Percentiles rank a stretch among this genome's conserved stretches.
Conservation (phyloP, 2,329 filamentous ascomycete species). For the Phialophora tarda region DNA sequence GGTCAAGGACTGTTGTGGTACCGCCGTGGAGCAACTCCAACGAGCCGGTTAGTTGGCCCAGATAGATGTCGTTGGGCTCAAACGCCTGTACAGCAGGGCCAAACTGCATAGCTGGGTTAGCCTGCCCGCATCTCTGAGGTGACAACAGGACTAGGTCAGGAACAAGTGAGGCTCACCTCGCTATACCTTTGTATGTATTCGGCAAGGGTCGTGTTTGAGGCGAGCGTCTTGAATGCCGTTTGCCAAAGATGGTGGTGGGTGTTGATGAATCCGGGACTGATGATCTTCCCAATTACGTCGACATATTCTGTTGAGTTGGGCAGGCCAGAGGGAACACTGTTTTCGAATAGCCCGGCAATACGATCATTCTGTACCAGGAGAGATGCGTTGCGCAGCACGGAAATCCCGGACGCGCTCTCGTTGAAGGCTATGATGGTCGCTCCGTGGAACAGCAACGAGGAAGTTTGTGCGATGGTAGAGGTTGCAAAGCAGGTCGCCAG, state of each 20-base stretch:
- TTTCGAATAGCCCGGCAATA: background rate
- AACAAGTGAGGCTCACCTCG: background rate
- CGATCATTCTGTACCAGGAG: background rate
- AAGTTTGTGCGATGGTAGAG: background rate
- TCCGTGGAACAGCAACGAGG: background rate
- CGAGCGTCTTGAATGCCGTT: slow-evolving; percentile 59
- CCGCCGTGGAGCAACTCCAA: slow-evolving; percentile 21
- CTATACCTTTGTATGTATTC: slow-evolving; percentile 56
- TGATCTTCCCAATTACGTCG: slow-evolving; percentile 44
- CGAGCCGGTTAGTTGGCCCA: slow-evolving; percentile 40
- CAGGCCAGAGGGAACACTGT: background rate
- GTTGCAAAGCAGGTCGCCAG: background rate
- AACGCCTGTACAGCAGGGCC: slow-evolving; percentile 40
- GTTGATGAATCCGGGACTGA: slow-evolving; percentile 42
- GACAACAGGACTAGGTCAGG: background rate
- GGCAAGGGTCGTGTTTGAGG: slow-evolving; percentile 57
- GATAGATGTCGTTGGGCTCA: slow-evolving; percentile 55
- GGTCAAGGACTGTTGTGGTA: slow-evolving; percentile 41
- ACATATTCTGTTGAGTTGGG: slow-evolving; percentile 34
- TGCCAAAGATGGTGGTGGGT: slow-evolving; percentile 52
- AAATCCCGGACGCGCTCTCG: background rate
- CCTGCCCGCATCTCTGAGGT: no score
- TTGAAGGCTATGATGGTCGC: background rate
- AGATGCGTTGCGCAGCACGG: background rate
- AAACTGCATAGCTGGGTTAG: background rate